Percentiles rank a stretch among this genome's conserved stretches.
Evolutionary conservation across 345 rosid species (phyloP).

Genomic region (Combretum micranthum): DNA sequence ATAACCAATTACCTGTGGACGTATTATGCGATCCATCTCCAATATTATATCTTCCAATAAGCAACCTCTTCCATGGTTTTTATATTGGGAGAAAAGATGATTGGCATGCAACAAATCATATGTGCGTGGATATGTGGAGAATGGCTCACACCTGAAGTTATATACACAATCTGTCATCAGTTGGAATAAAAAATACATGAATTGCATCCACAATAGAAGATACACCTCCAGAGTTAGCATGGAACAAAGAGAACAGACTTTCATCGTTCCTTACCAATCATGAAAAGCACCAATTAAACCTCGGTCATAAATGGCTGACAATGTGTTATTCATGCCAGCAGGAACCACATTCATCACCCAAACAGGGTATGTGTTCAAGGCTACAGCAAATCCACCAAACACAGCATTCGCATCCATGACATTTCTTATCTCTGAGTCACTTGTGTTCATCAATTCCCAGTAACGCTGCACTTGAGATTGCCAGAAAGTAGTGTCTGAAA

Average conservation of each 20-base stretch:
- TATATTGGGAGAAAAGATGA: conserved; percentile 55
- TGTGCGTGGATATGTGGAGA: conserved; percentile 90
- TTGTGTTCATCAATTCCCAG: conserved; percentile 62
- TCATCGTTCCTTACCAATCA: conserved; percentile 62
- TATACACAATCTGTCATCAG: not conserved
- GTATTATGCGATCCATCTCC: conserved; percentile 85
- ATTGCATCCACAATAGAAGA: not conserved
- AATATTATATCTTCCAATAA: conserved; percentile 71
- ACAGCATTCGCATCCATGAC: conserved; percentile 90
- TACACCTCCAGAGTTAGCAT: not conserved
- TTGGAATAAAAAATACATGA: not conserved
- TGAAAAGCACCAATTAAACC: conserved; percentile 78
- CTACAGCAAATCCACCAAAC: conserved; percentile 73
- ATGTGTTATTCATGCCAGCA: conserved; percentile 52
- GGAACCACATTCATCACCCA: conserved; percentile 98
- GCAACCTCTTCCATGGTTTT: conserved; percentile 51
- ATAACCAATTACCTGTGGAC: conserved; percentile 56
- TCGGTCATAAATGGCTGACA: conserved; percentile 66
- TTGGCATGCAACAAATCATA: conserved; percentile 78
- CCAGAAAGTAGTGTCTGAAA: conserved; percentile 61
- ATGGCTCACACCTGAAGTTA: conserved; percentile 76
- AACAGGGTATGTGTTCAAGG: conserved; percentile 54
- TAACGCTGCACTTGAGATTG: conserved; percentile 56
- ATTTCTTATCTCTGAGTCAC: conserved; percentile 49
- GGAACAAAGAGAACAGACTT: not conserved